Base-by-base conservation (phyloP, 805 yeast species). In the Nakazawaea ishiwadae region DNA sequence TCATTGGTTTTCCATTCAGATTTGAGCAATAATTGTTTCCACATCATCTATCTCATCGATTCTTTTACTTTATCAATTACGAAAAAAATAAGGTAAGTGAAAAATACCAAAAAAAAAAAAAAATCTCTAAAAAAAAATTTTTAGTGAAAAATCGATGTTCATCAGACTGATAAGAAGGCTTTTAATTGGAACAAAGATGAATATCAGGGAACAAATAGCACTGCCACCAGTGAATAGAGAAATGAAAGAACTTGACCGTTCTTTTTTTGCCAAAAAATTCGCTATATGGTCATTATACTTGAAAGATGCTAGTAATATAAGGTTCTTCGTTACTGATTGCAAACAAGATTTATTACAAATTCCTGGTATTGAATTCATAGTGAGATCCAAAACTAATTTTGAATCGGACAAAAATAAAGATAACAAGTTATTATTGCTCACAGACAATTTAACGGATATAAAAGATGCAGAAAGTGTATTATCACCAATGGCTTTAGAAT, bases 331-430 rank as follows among this genome's bases (percentile, higher is more conserved):
- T n/a, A 82, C 79, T 52, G 51, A 59, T 3, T 73, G 75, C 55
- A 70, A 73, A 39, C 54, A 60, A 8, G 93, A 83, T 49, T 66
- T 87, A n/a, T 62, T 91, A 21, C 75, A 76, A 47, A 53, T 85
- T n/a, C 85, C 86, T 12, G 74, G 84, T 5, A 65, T 86, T 5
- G 78, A 87, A 16, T 84, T 82, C 46, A 79, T 90, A 4, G 78
- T 34, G 40, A 42, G 41, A 11, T 54, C 60, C 34, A 14, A 43
- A 24, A 39, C 61, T 59, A 36, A 35, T n/a, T 30, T 20, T 14
- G 21, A 23, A 1, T n/a, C 27, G 5, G 23, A 11, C 9, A 24
- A 29, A 50, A 72, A 64, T 47, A 58, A 4, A 54, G 54, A 17
- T 49, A 64, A 5, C 75, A 77, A 45, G 85, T 78, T 2, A 78